phyloP scores from a whole-genome alignment of 495 filamentous ascomycete species.

The Daldinia bambusicola region DNA sequence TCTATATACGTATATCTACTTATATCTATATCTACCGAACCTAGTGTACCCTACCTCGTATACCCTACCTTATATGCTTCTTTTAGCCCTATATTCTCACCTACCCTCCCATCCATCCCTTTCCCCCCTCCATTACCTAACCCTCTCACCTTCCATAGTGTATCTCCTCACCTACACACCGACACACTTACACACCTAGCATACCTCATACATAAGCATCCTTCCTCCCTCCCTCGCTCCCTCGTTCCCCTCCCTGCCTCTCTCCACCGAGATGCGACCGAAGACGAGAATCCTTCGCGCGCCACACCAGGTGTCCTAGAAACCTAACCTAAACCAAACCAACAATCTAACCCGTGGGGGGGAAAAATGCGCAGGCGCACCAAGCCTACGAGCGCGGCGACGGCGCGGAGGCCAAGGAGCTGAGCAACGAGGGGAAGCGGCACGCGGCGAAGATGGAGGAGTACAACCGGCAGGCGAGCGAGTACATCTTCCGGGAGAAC shows the following conservation, averaged over 20 bases:
- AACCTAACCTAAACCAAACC: background rate
- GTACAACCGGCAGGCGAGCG: constrained; percentile 88
- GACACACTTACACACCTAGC: too few species aligned
- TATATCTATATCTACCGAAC: constrained; percentile 6
- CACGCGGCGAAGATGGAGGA: constrained; percentile 81
- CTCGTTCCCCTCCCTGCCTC: background rate
- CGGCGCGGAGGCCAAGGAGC: constrained; percentile 77
- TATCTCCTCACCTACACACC: too few species aligned
- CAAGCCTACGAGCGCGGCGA: constrained; percentile 84
- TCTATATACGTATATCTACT: background rate
- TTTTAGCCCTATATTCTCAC: background rate
- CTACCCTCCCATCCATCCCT: background rate
- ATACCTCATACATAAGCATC: background rate
- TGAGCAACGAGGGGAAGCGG: constrained; percentile 84
- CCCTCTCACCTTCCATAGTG: too few species aligned
- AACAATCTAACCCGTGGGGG: too few species aligned
- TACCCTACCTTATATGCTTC: constrained; percentile 8
- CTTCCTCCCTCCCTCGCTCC: background rate
- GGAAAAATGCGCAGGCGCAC: constrained; percentile 64
- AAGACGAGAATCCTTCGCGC: background rate
- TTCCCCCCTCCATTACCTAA: background rate
- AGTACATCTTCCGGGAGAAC: constrained; percentile 94
- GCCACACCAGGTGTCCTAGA: background rate
- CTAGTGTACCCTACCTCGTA: background rate
- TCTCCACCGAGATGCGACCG: background rate